phyloP scores from a whole-genome alignment of 164 flowering plant genomes.

The Protea cynaroides region DNA sequence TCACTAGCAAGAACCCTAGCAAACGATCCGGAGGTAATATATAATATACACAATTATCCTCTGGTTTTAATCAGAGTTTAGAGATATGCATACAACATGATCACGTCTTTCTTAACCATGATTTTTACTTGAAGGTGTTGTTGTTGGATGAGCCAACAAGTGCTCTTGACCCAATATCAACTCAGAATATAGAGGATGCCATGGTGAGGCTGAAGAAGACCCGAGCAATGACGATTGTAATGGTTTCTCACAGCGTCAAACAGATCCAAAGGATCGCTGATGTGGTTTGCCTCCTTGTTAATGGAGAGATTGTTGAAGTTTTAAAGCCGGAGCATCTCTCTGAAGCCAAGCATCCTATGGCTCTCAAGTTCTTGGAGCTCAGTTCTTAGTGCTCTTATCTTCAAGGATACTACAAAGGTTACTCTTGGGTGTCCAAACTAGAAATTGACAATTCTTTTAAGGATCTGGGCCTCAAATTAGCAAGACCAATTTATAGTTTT shows the following conservation, averaged over 20 bases:
- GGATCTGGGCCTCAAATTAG: too few relatives aligned
- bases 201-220: conserved; percentile 20
- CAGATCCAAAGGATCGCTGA: conserved; percentile 30
- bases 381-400: conserved; percentile 3
- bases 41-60: too few relatives aligned
- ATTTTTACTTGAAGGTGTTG: conserved; percentile 16
- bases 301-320: conserved; percentile 28
- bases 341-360: conserved; percentile 27
- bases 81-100: too few relatives aligned
- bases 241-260: conserved; percentile 31
- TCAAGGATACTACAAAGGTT: too few relatives aligned
- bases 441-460: too few relatives aligned
- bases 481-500: too few relatives aligned
- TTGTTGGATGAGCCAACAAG: conserved; percentile 32
- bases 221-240: conserved; percentile 14
- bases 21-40: conserved; percentile 35
- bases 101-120: too few relatives aligned
- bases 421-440: too few relatives aligned
- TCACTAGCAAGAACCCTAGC: conserved; percentile 33
- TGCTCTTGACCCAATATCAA: conserved; percentile 30
- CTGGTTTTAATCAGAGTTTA: too few relatives aligned
- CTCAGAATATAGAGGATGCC: conserved; percentile 26
- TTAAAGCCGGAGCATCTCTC: conserved; percentile 19
- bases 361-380: conserved; percentile 24
- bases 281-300: conserved; percentile 24